Conservation (phyloP, 1,284 basidiomycete species). For the Chalciporus sp. region DNA sequence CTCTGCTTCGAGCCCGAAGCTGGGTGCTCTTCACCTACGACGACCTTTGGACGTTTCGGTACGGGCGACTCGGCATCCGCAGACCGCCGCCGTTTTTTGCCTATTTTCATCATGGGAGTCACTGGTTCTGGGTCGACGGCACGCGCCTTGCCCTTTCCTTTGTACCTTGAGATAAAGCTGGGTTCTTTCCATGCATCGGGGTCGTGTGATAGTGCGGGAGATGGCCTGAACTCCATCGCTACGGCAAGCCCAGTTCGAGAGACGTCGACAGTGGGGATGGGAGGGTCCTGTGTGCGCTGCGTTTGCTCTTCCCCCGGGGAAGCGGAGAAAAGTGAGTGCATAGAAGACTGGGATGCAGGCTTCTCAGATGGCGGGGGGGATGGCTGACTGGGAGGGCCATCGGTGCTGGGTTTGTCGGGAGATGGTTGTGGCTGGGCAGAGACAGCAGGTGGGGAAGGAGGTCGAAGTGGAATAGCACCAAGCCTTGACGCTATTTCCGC, state of each 20-base stretch:
- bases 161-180: conserved; percentile 28
- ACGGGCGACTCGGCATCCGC: conserved; percentile 3
- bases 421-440: neutral
- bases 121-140: conserved; percentile 4
- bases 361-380: neutral
- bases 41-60: conserved; percentile 19
- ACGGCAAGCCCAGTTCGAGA: neutral
- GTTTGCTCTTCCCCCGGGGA: conserved; percentile 1
- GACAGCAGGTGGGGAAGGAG: neutral
- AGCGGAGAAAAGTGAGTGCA: conserved; percentile 32
- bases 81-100: conserved; percentile 21
- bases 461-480: neutral
- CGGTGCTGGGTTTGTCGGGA: neutral
- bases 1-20: too few species aligned
- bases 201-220: conserved; percentile 17
- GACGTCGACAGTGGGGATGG: neutral
- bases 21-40: neutral
- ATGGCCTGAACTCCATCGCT: neutral
- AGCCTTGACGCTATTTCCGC: conserved; percentile 1
- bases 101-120: neutral
- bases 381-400: neutral
- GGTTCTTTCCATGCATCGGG: conserved; percentile 31
- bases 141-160: conserved; percentile 22
- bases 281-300: neutral
- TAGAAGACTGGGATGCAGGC: conserved; percentile 13